phyloP scores from a whole-genome alignment of 2,329 filamentous ascomycete genomes.

The Scolecobasidium constrictum region DNA sequence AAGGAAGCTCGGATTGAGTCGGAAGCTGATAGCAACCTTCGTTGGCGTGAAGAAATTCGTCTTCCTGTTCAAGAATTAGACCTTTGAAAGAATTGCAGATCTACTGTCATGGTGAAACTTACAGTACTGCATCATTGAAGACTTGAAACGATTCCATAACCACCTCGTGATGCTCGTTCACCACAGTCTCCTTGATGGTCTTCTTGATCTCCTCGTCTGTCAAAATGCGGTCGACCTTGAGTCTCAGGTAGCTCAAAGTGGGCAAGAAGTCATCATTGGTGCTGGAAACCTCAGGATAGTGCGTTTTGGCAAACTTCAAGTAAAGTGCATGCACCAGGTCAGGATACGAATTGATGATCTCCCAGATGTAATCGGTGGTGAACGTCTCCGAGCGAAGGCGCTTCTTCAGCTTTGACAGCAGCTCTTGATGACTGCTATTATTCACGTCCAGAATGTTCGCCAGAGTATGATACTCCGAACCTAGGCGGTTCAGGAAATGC shows the following conservation, averaged over 20 bases:
- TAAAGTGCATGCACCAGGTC: constrained; percentile 80
- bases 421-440: constrained; percentile 75
- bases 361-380: constrained; percentile 93
- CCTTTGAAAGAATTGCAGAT: too few relatives aligned
- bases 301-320: constrained; percentile 79
- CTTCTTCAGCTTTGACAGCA: constrained; percentile 90
- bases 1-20: constrained; percentile 78
- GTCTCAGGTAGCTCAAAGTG: constrained; percentile 55
- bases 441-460: constrained; percentile 67
- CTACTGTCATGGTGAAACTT: too few relatives aligned
- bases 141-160: constrained; percentile 94
- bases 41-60: constrained; percentile 98
- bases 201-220: constrained; percentile 26
- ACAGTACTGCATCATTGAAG: constrained; percentile 84
- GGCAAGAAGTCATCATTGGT: constrained; percentile 59
- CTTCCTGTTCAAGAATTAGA: too few relatives aligned
- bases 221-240: constrained; percentile 52
- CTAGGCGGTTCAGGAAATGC: constrained; percentile 93
- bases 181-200: constrained; percentile 27
- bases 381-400: constrained; percentile 93
- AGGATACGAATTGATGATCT: constrained; percentile 90
- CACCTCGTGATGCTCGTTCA: constrained; percentile 93
- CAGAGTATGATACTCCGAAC: constrained; percentile 81
- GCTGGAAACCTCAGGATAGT: constrained; percentile 59
- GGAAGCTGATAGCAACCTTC: constrained; percentile 96